Evolutionary conservation across 495 filamentous ascomycete genomes (phyloP), one percentile per base, ranked within the genome.

Genomic region (Daldinia concentrica): DNA sequence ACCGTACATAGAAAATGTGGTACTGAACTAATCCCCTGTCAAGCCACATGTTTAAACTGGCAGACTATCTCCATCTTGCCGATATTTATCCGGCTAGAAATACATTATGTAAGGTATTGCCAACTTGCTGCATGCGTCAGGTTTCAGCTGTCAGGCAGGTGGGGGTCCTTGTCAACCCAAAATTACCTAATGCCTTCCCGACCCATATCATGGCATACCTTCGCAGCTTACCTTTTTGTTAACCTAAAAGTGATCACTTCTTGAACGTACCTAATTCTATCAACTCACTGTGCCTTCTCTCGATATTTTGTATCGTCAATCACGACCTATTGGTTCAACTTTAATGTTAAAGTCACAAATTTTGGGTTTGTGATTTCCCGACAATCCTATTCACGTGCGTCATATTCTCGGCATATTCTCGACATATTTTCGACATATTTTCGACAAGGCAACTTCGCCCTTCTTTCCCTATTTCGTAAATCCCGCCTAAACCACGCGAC

Each of bases 11-110:
- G 41, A 69, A 66, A 69, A 72, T 67, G 66, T 70, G 24, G 69
- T 64, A 58, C 39, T 57, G 14, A 58, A 58, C 50, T 48, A 34
- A 57, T 71, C 79, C 78, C 79, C 76, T 71, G 65, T 75, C 48
- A 58, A 67, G 52, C 55, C 56, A 72, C 62, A 68, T 57, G 62
- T 67, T 54, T 66, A 22, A 64, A 58, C 17, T 45, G 17, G 17
- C 9, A 15, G 24, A 12, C 8, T 51, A 12, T 9, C 6, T 12
- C 24, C 27, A 19, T 29, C 8, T 12, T 63, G 32, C 48, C 55
- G 57, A 48, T 61, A 30, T 57, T 62, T 71, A 57, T 51, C 65
- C 65, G n/a, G 6, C 6, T 12, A 1, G 11, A 9, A 14, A 34
- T 55, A 45, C 14, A 29, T 63, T 4, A 27, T 27, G 4, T 27